Conservation (phyloP, 2,329 filamentous ascomycete genomes). For the Periglandula ipomoeae region DNA sequence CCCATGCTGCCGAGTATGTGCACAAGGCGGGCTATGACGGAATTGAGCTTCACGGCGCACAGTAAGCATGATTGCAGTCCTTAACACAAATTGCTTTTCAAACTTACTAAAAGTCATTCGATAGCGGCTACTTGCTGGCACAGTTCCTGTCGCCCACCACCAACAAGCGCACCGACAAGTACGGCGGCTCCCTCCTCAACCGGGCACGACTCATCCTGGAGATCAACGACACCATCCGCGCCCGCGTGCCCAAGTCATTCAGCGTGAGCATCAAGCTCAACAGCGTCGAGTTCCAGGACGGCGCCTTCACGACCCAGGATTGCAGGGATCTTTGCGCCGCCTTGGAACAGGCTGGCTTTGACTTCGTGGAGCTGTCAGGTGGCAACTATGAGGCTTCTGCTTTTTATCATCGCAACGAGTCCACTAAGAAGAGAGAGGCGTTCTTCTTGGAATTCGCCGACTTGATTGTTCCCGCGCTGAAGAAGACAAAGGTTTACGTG, state of each 20-base stretch:
- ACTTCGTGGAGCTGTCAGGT: slow-evolving; percentile 52
- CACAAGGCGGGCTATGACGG: slow-evolving; percentile 53
- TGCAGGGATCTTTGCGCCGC: slow-evolving; percentile 36
- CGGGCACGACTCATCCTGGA: slow-evolving; percentile 37
- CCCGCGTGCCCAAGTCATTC: slow-evolving; percentile 20
- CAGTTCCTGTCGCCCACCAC: slow-evolving; percentile 42
- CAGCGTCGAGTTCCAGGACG: slow-evolving; percentile 44
- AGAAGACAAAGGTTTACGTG: slow-evolving; percentile 46
- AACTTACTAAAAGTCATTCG: too few species aligned
- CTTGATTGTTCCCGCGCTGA: slow-evolving; percentile 32
- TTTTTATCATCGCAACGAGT: slow-evolving; percentile 42
- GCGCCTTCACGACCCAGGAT: slow-evolving; percentile 44
- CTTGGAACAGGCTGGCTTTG: slow-evolving; percentile 40
- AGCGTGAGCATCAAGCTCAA: slow-evolving; percentile 50
- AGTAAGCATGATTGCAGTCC: too few species aligned
- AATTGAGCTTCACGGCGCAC: slow-evolving; percentile 41
- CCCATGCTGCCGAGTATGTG: slow-evolving; percentile 51
- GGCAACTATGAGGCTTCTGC: slow-evolving; percentile 49
- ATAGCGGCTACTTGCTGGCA: slow-evolving; percentile 40
- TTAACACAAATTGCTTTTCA: not conserved
- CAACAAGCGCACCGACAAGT: slow-evolving; percentile 43
- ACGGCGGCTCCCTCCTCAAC: slow-evolving; percentile 35
- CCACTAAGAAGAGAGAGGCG: slow-evolving; percentile 44
- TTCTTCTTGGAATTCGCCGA: slow-evolving; percentile 56
- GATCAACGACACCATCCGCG: slow-evolving; percentile 27